These are phyloP conservation scores for Geranium rotundifolium DNA, from an alignment of 345 rosid genomes.

Conservation along the genomic window DNA sequence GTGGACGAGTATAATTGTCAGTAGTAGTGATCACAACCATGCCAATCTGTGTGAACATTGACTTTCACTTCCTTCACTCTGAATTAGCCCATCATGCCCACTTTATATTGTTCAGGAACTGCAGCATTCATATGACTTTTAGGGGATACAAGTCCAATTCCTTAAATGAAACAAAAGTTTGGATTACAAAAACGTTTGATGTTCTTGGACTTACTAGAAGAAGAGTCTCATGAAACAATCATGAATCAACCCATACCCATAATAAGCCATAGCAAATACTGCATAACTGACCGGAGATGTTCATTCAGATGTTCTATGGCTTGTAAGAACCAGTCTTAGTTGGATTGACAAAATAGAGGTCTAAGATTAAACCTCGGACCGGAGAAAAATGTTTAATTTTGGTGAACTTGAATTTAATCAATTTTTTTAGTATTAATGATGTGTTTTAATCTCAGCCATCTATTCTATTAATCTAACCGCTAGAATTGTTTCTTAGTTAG, in stretches of 20 bases:
- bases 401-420: too few species aligned
- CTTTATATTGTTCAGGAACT: not conserved
- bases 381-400: too few species aligned
- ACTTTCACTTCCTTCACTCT: constrained; percentile 28
- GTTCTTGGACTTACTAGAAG: constrained; percentile 21
- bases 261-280: constrained; percentile 8
- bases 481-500: too few species aligned
- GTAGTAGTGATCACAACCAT: constrained; percentile 27
- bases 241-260: too few species aligned
- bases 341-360: too few species aligned
- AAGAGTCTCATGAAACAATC: too few species aligned
- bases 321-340: too few species aligned
- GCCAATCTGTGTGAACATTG: constrained; percentile 35
- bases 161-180: constrained; percentile 19
- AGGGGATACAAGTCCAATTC: constrained; percentile 3
- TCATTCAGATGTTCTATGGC: too few species aligned
- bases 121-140: constrained; percentile 15
- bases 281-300: constrained; percentile 15
- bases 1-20: constrained; percentile 39
- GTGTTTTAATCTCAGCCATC: too few species aligned
- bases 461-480: too few species aligned
- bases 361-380: too few species aligned
- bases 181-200: constrained; percentile 34
- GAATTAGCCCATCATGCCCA: not conserved
- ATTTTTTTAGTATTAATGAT: too few species aligned